Evolutionary conservation across 2,329 filamentous ascomycete genomes (phyloP).

Genomic region (Magnaporthales sp.): DNA sequence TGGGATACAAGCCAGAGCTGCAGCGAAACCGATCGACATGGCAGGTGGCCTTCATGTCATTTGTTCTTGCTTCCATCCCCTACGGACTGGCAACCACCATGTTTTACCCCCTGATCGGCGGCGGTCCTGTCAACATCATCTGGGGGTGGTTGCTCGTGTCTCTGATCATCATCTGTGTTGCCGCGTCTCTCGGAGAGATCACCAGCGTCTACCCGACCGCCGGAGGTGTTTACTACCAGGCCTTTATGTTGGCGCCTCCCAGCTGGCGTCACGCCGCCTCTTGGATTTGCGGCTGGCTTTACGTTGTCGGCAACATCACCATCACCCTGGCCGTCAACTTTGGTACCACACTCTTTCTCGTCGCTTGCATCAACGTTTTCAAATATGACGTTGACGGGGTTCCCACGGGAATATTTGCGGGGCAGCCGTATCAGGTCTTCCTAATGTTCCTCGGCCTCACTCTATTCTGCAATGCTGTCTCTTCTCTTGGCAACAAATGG

Average conservation of each 20-base stretch:
- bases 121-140: conserved; percentile 60
- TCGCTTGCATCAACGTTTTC: conserved; percentile 48
- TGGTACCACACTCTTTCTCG: conserved; percentile 59
- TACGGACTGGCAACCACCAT: conserved; percentile 66
- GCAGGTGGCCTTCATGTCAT: conserved; percentile 50
- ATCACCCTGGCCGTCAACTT: conserved; percentile 81
- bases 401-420: conserved; percentile 26
- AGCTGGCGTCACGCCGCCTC: conserved; percentile 53
- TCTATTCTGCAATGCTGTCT: conserved; percentile 55
- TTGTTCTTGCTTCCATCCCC: conserved; percentile 57
- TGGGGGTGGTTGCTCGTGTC: conserved; percentile 66
- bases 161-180: conserved; percentile 63
- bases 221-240: conserved; percentile 72
- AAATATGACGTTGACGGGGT: conserved; percentile 21
- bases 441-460: conserved; percentile 65
- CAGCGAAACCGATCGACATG: conserved; percentile 49
- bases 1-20: conserved; percentile 51
- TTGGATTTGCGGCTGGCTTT: conserved; percentile 70
- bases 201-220: conserved; percentile 70
- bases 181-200: conserved; percentile 63
- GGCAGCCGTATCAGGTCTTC: conserved; percentile 56
- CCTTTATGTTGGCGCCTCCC: conserved; percentile 61
- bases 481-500: conserved; percentile 57
- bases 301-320: conserved; percentile 71
- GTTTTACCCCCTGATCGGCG: conserved; percentile 56